These are phyloP conservation scores for Scheffersomyces coipomensis DNA, from an alignment of 805 yeast species.

Conservation along the genomic window DNA sequence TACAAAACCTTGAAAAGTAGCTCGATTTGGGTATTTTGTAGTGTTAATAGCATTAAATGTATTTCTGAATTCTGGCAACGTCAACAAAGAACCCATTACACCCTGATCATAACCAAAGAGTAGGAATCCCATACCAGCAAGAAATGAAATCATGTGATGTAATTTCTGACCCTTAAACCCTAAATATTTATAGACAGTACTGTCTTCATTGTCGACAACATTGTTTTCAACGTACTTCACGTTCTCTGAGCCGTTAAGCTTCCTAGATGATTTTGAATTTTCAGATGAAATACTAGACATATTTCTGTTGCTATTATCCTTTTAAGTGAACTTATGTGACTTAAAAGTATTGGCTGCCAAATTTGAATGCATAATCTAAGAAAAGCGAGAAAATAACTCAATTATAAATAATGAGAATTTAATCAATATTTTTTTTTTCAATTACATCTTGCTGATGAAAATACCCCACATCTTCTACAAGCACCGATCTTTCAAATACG, in stretches of 20 bases:
- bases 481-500: no score
- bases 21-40: not conserved
- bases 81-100: conserved; percentile 44
- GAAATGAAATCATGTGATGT: conserved; percentile 8
- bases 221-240: not conserved
- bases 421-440: no score
- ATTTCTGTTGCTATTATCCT: not conserved
- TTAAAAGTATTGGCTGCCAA: no score
- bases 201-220: not conserved
- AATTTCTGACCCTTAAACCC: conserved; percentile 4
- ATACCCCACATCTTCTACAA: not conserved
- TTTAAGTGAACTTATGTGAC: no score
- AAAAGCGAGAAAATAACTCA: no score
- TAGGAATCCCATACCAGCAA: conserved; percentile 51
- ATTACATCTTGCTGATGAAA: no score
- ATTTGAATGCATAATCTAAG: no score
- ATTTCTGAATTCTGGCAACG: conserved; percentile 1
- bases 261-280: not conserved
- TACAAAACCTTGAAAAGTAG: conserved; percentile 24
- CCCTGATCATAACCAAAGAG: conserved; percentile 82
- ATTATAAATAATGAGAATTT: no score
- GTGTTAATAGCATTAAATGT: conserved; percentile 1
- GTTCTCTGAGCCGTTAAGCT: not conserved
- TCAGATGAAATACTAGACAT: not conserved
- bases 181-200: conserved; percentile 1